phyloP scores from a whole-genome alignment of 441 rosid genomes.

The Erodium moschatum region DNA sequence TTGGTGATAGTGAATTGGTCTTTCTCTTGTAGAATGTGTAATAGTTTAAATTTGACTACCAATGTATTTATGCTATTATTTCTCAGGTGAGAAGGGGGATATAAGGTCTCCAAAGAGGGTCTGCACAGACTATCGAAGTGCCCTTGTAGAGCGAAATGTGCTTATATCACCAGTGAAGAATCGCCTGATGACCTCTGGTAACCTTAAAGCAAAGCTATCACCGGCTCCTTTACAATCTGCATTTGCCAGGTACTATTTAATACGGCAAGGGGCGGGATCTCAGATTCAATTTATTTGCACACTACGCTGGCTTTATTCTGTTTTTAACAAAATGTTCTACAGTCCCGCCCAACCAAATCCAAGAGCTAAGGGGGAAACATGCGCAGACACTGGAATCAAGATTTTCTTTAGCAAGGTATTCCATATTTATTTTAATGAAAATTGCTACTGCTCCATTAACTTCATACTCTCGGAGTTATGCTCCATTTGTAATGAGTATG shows the following conservation, averaged over 20 bases:
- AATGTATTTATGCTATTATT: constrained; percentile 14
- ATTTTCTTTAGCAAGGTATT: constrained; percentile 81
- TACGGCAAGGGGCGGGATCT: constrained; percentile 11
- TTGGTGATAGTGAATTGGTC: neutral
- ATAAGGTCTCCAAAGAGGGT: constrained; percentile 73
- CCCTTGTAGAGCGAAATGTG: constrained; percentile 77
- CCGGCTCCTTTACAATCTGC: constrained; percentile 93
- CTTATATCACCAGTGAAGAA: constrained; percentile 94
- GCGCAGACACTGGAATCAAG: constrained; percentile 95
- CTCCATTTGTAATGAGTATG: no score
- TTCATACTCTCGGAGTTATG: neutral
- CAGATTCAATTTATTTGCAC: constrained; percentile 11
- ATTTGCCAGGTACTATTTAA: constrained; percentile 71
- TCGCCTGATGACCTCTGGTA: constrained; percentile 57
- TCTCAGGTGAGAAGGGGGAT: constrained; percentile 77
- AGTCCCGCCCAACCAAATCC: constrained; percentile 95
- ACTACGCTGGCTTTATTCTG: constrained; percentile 8
- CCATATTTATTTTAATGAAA: neutral
- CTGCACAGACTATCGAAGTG: constrained; percentile 68
- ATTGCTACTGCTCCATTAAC: neutral
- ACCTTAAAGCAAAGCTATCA: constrained; percentile 59
- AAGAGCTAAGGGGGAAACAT: constrained; percentile 96
- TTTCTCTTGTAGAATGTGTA: neutral
- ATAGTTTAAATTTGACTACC: neutral
- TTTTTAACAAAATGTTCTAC: constrained; percentile 24